Evolutionary conservation across 2,329 filamentous ascomycete species (phyloP), one percentile per base, ranked within the genome.

Genomic region (Clarireedia homoeocarpa): DNA sequence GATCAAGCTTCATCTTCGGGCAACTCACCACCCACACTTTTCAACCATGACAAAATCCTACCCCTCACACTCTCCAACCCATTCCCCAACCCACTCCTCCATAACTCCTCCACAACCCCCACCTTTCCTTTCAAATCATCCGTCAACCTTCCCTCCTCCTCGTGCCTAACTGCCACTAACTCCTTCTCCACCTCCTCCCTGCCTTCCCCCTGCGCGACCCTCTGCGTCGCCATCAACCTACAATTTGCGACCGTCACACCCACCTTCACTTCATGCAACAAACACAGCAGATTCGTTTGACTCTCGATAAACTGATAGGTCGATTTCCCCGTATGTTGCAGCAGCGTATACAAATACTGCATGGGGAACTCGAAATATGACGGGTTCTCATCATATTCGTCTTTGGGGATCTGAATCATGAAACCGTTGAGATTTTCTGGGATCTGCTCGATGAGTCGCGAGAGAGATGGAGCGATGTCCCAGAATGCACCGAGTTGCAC

Each of bases 291-390:
- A 67, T 96, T 96, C 30, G 84, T 92, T 74, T 97, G 92, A 6
- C 85, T 88, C 74, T 97, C 94, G 66, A 97, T 96, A 72, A 96
- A 97, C 70, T 97, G 94, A 67, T 96, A 95, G 7, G 90, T 92
- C 65, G 87, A 91, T 74, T 94, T 95, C 70, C 95, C 89, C 0
- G 91, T 87, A 66, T 97, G 92, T 5, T 85, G 81, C 7, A 99
- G 77, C 24, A 97, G 75, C 48, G 84, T 87, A 70, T 91, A 94
- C 0, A 99, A 79, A 69, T 99, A 97, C 71, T 96, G 90, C 68
- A 96, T 73, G 10, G 94, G 94, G 67, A 90, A 89, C 1, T 82
- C 75, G 61, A 81, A 79, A 69, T 96, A 97, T 17, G 79, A 78
- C 0, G 91, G 89, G 65, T 92, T 97, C 74, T 97, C 94, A 3